Evolutionary conservation across 2,329 filamentous ascomycete genomes (phyloP).

Genomic region (Pseudogymnoascus sp.): DNA sequence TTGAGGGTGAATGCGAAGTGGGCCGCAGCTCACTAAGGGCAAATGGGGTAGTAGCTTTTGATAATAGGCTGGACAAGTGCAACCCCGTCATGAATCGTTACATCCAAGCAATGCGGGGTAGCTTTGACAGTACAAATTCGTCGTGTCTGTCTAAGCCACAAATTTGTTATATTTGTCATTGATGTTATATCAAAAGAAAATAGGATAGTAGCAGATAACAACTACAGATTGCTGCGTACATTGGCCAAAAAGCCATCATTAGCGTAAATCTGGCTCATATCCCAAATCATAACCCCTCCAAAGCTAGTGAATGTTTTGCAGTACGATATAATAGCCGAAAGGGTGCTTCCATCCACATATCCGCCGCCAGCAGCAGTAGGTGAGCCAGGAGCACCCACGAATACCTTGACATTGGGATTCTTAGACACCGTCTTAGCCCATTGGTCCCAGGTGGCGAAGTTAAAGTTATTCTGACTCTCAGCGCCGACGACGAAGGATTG

Average conservation of each 20-base stretch:
- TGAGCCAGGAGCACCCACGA: constrained; percentile 50
- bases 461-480: constrained; percentile 44
- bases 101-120: neutral
- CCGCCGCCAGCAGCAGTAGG: constrained; percentile 41
- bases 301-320: constrained; percentile 48
- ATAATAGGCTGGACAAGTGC: neutral
- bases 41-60: neutral
- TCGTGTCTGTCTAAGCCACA: constrained; percentile 1
- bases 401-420: constrained; percentile 52
- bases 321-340: constrained; percentile 44
- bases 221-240: constrained; percentile 26
- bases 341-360: constrained; percentile 40
- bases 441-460: constrained; percentile 54
- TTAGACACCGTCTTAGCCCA: constrained; percentile 51
- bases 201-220: constrained; percentile 23
- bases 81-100: neutral
- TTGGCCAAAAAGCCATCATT: constrained; percentile 47
- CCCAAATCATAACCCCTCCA: constrained; percentile 63
- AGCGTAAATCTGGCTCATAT: constrained; percentile 51
- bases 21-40: neutral
- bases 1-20: neutral
- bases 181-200: constrained; percentile 10
- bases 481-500: constrained; percentile 39
- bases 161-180: neutral
- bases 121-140: neutral